A percentile compares a stretch with the other conserved stretches of the same genome.
These are phyloP conservation scores for Myxozyma neglecta DNA, from an alignment of 805 yeast genomes.

Conservation along the genomic window DNA sequence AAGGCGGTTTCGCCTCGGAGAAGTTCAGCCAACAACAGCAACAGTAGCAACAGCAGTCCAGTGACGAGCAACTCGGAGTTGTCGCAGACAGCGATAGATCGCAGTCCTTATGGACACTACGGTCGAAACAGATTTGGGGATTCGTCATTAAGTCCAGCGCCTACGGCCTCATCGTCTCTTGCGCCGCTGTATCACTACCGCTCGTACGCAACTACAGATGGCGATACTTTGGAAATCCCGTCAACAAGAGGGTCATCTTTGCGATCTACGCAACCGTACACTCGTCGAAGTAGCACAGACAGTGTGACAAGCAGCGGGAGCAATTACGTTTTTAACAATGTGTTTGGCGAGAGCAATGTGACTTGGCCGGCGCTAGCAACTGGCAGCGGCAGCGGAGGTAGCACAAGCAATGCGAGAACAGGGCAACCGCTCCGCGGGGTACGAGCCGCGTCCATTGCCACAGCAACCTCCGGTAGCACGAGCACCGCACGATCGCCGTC, in stretches of 20 bases:
- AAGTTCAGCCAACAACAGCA: too few relatives aligned
- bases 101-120: neutral
- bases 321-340: constrained; percentile 14
- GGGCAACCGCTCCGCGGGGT: neutral
- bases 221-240: neutral
- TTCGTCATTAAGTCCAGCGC: constrained; percentile 6
- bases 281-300: neutral
- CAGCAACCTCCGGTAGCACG: constrained; percentile 3
- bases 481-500: constrained; percentile 21
- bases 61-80: neutral
- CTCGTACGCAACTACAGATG: neutral
- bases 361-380: neutral
- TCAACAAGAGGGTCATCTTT: neutral
- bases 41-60: too few relatives aligned
- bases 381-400: neutral
- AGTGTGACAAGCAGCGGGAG: neutral
- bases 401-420: neutral
- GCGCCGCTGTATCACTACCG: constrained; percentile 22
- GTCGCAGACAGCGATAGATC: neutral
- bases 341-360: constrained; percentile 8
- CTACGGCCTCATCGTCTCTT: constrained; percentile 22
- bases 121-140: neutral
- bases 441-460: neutral
- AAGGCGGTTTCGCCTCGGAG: neutral
- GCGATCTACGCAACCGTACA: neutral